Base-by-base conservation (phyloP, 163 green algal genomes). In the Trebouxiophyceae sp. region DNA sequence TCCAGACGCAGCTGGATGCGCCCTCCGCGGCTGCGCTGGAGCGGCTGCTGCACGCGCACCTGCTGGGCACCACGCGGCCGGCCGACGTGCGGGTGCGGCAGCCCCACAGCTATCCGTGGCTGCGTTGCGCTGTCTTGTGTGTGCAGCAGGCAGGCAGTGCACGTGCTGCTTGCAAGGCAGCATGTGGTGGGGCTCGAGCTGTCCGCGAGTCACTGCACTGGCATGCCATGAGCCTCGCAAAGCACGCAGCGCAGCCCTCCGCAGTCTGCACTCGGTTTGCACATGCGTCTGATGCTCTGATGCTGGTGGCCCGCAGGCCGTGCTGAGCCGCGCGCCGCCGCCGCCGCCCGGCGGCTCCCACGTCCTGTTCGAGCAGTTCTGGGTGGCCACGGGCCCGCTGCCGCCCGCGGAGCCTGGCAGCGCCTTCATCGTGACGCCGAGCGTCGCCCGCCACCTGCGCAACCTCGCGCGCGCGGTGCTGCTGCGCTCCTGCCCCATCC, bases 301-400 rank as follows among this genome's bases (percentile, higher is more conserved):
- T n/a, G n/a, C n/a, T n/a, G n/a, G n/a, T n/a, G n/a, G n/a, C n/a
- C n/a, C 39, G 12, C 39, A 50, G 39, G 39, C 39, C 12, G 39
- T 50, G 16, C 8, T 50, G 39, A 65, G 83, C 50, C 76, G 84
- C 0, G 70, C 81, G 0, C 80, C 85, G 0, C 66, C 85, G 1
- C 50, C 60, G 31, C 72, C 80, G 0, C 34, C 59, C 0, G 74
- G 67, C 33, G 61, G 54, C 24, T 69, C 60, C 2, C 76, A 92
- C 65, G 85, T 95, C 39, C 72, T 93, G 30, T 94, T 98, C 61
- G 89, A 97, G 77, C 71, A 92, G 7, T 98, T 95, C 60, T 98
- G 93, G 93, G 71, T 98, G 39, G 87, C 95, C 78, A 63, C 59
- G 0, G 90, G 87, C 0, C 74, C 77, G 2, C 54, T 73, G 33